phyloP scores from a whole-genome alignment of 768 basidiomycete genomes.

The Pisolithus tinctorius region DNA sequence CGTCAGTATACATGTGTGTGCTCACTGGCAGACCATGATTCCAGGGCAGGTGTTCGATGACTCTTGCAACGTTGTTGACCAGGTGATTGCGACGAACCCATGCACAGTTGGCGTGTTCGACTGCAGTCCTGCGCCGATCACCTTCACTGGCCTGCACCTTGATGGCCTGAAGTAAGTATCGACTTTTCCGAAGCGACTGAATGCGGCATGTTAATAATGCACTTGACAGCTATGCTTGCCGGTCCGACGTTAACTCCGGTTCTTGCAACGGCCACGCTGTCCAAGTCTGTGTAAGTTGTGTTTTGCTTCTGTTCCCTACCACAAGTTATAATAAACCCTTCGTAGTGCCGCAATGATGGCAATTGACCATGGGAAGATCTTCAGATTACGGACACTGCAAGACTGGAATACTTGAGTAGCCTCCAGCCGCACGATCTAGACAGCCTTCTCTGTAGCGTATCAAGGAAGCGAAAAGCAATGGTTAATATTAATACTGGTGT shows the following conservation, averaged over 20 bases:
- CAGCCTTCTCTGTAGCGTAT: no score
- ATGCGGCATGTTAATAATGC: background rate
- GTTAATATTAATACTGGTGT: no score
- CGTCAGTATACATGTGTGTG: background rate
- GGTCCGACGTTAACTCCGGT: conserved; percentile 20
- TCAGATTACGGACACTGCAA: no score
- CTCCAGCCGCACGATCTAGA: no score
- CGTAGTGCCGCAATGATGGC: background rate
- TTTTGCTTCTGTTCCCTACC: background rate
- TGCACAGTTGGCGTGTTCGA: conserved; percentile 26
- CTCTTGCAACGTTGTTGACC: conserved; percentile 23
- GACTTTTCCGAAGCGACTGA: background rate
- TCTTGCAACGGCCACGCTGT: conserved; percentile 19
- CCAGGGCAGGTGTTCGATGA: conserved; percentile 26
- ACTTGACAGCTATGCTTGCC: conserved; percentile 22
- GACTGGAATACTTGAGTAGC: no score
- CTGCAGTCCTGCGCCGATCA: conserved; percentile 23
- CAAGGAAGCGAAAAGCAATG: no score
- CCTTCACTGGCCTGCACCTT: conserved; percentile 13
- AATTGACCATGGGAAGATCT: background rate
- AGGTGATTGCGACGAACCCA: conserved; percentile 25
- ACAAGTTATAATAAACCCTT: background rate
- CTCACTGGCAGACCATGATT: background rate
- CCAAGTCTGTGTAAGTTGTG: conserved; percentile 24
- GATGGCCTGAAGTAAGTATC: background rate